Base-by-base conservation (phyloP, 371 early-diverging fungal genomes). In the Hamiltosporidium tvaerminnensis region DNA sequence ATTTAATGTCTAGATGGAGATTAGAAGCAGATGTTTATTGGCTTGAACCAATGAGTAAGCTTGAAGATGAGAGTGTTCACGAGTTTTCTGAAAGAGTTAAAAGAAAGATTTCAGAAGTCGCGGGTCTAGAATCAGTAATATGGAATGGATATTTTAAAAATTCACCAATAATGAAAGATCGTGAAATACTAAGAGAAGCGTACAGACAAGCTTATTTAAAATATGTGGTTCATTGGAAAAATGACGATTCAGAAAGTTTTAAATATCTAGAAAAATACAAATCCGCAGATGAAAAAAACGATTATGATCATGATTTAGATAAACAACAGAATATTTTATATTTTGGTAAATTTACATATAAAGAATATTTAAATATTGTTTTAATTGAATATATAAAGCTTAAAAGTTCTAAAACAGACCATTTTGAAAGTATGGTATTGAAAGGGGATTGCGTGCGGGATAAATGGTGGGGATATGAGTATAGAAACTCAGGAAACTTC, bases 1-100 rank as follows among this genome's bases (percentile, higher is more conserved):
- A 84, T 74, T 75, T 84, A n/a, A 82, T 84, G 80, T 83, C 84
- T 34, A 72, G 85, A 33, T 84, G 84, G 84, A 50, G 5, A 10
- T 62, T 76, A 41, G 80, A 77, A 9, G 80, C 66, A 10, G 76
- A 77, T 38, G 76, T 80, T 10, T 62, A 63, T 58, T 80, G 78
- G 77, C 32, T 74, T 35, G 48, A 69, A 9, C 72, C 74, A 0
- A 39, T 63, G 34, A 38, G 16, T 34, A 52, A 37, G n/a, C 38
- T 54, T 52, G 39, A 55, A 36, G 52, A 57, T 9, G 80, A 80
- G 64, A 65, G 44, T 10, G 44, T 76, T 7, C 14, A 62, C 4
- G 71, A 72, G 38, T 80, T 80, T 73, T 66, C 75, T 23, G 33
- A 65, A n/a, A 50, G 80, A 35, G 71, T 72, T 12, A 75, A 76